These are phyloP conservation scores for Fraxinus greggii DNA, from an alignment of 305 asterid species.

Conservation along the genomic window DNA sequence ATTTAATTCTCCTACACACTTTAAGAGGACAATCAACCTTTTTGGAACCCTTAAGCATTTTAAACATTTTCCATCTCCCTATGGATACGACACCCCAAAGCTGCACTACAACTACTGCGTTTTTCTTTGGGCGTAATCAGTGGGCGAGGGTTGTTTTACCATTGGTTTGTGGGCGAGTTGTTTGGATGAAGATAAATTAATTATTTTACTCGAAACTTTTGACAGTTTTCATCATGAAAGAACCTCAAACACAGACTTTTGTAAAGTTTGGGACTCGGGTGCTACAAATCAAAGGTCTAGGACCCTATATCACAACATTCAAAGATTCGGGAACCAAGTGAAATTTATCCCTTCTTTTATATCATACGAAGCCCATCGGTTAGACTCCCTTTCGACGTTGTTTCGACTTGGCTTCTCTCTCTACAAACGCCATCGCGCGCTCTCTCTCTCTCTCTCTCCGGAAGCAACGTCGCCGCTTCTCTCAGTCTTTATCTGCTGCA, in stretches of 20 bases:
- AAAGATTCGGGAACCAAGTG: not conserved
- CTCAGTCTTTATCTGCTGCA: conserved; percentile 20
- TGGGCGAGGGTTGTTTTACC: not conserved
- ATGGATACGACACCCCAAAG: no score
- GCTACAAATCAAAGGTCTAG: not conserved
- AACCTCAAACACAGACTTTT: not conserved
- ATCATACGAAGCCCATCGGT: not conserved
- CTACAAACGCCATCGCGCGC: conserved; percentile 19
- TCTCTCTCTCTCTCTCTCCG: conserved; percentile 32
- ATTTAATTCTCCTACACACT: no score
- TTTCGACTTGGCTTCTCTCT: conserved; percentile 22
- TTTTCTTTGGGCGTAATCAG: no score
- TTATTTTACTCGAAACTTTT: not conserved
- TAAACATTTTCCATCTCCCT: no score
- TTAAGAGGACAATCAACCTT: no score
- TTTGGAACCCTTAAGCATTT: no score
- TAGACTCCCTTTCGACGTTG: conserved; percentile 37
- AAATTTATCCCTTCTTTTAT: not conserved
- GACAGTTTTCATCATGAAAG: not conserved
- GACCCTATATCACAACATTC: not conserved
- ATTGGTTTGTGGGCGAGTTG: not conserved
- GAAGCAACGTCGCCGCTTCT: conserved; percentile 36
- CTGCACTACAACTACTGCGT: no score
- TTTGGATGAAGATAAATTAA: not conserved
- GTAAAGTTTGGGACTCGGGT: not conserved